phyloP scores from a whole-genome alignment of 2,329 filamentous ascomycete species.

The Drechslerella stenobrocha region DNA sequence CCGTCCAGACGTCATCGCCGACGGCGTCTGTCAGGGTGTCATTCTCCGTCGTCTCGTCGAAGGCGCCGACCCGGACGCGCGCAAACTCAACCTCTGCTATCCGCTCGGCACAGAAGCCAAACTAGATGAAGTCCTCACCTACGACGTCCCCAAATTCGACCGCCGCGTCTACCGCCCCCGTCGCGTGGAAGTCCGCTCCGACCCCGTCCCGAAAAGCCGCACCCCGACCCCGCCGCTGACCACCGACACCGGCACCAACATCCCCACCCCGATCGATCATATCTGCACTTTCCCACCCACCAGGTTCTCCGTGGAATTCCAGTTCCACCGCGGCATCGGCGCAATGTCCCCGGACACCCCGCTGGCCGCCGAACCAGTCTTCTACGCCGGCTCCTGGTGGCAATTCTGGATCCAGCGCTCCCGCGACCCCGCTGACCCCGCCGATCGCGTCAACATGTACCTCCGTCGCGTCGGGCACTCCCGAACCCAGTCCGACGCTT shows the following conservation, averaged over 20 bases:
- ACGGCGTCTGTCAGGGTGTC: conserved; percentile 27
- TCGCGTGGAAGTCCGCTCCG: conserved; percentile 26
- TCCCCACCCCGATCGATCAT: not conserved
- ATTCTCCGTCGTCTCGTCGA: conserved; percentile 23
- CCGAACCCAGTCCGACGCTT: not conserved
- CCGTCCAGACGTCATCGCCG: conserved; percentile 18
- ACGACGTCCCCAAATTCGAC: conserved; percentile 21
- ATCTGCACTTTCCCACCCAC: conserved; percentile 18
- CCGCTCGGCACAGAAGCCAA: not conserved
- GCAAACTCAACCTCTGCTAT: conserved; percentile 17
- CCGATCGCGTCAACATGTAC: conserved; percentile 20
- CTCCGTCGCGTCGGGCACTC: conserved; percentile 22
- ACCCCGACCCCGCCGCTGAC: too few relatives aligned
- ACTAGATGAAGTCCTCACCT: conserved; percentile 2
- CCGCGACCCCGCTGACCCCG: conserved; percentile 4
- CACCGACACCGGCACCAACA: not conserved
- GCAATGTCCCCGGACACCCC: conserved; percentile 7
- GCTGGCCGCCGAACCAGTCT: conserved; percentile 23
- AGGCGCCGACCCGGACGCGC: not conserved
- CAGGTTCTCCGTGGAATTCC: conserved; percentile 40
- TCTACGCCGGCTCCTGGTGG: conserved; percentile 45
- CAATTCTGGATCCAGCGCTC: conserved; percentile 34
- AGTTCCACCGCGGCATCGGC: conserved; percentile 40
- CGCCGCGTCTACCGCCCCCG: conserved; percentile 28
- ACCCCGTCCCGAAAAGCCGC: conserved; percentile 15